Percentiles rank a stretch among this genome's conserved stretches.
phyloP scores from a whole-genome alignment of 768 basidiomycete genomes.

The Erythrobasidium yunnanense region DNA sequence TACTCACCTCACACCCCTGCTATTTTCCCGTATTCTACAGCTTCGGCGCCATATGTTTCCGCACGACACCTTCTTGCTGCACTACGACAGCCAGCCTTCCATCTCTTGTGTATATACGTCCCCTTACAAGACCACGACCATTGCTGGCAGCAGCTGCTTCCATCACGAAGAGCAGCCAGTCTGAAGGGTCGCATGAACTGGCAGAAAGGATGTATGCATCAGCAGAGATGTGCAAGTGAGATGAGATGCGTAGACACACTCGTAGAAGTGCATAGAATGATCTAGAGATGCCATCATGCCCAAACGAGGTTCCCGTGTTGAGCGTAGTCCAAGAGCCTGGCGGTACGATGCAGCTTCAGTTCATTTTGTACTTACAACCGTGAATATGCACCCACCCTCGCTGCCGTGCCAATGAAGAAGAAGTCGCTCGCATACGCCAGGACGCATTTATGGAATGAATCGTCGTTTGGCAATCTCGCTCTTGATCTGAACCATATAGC shows the following conservation, averaged over 20 bases:
- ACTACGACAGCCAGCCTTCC: conserved; percentile 33
- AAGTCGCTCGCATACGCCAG: conserved; percentile 29
- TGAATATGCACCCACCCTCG: neutral
- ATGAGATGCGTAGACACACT: neutral
- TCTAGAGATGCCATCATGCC: conserved; percentile 37
- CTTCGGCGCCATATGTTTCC: conserved; percentile 17
- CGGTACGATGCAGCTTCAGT: neutral
- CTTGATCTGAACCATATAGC: conserved; percentile 22
- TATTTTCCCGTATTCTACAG: too few species aligned
- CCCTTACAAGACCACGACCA: conserved; percentile 33
- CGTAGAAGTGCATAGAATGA: conserved; percentile 37
- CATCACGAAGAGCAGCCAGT: conserved; percentile 36
- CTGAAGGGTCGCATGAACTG: conserved; percentile 26
- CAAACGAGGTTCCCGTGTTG: conserved; percentile 24
- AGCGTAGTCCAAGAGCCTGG: conserved; percentile 24
- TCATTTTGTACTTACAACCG: neutral
- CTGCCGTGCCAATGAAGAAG: conserved; percentile 27
- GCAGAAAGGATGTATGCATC: neutral
- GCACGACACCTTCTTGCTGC: conserved; percentile 28
- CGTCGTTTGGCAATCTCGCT: neutral
- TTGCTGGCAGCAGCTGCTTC: conserved; percentile 26
- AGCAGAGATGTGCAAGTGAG: neutral
- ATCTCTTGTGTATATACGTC: conserved; percentile 35
- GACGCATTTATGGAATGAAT: conserved; percentile 27
- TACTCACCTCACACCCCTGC: too few species aligned